Evolutionary conservation across 768 basidiomycete genomes (phyloP).

Genomic region (Cyclocybe cylindracea): DNA sequence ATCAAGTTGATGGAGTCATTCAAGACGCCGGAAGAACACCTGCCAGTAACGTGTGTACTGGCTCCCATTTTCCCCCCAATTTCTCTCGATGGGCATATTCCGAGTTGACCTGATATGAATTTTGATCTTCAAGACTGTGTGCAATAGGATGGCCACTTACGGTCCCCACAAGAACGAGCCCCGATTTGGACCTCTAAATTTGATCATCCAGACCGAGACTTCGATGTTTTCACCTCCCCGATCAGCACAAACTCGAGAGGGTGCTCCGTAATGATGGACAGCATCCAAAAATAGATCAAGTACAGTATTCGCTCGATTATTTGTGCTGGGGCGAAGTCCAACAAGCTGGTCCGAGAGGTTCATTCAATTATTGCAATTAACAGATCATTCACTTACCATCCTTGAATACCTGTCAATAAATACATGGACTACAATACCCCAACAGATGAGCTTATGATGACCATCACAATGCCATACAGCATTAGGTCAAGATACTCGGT

Average conservation of each 20-base stretch:
- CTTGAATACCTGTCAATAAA: conserved; percentile 12
- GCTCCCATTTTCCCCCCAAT: conserved; percentile 39
- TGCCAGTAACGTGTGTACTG: conserved; percentile 39
- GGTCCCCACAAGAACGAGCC: conserved; percentile 32
- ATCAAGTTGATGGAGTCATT: conserved; percentile 33
- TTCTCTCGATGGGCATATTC: conserved; percentile 39
- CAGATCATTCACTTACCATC: conserved; percentile 1
- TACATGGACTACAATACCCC: conserved; percentile 16
- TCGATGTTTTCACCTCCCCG: conserved; percentile 34
- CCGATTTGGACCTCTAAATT: conserved; percentile 25
- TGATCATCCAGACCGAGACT: conserved; percentile 35
- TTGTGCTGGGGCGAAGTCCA: conserved; percentile 22
- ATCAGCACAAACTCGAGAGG: conserved; percentile 33
- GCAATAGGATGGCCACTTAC: conserved; percentile 6
- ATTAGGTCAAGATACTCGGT: conserved; percentile 10
- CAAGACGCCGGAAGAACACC: conserved; percentile 38
- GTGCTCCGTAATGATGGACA: conserved; percentile 20
- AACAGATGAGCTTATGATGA: conserved; percentile 16
- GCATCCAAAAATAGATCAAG: conserved; percentile 24
- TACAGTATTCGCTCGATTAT: conserved; percentile 29
- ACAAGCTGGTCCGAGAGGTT: conserved; percentile 16
- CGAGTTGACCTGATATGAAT: conserved; percentile 26
- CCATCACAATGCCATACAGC: conserved; percentile 17
- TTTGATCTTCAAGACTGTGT: too few species aligned
- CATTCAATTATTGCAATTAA: neutral